Base-by-base conservation (phyloP, 306 rosid species). In the Astragalus glycyphyllos region DNA sequence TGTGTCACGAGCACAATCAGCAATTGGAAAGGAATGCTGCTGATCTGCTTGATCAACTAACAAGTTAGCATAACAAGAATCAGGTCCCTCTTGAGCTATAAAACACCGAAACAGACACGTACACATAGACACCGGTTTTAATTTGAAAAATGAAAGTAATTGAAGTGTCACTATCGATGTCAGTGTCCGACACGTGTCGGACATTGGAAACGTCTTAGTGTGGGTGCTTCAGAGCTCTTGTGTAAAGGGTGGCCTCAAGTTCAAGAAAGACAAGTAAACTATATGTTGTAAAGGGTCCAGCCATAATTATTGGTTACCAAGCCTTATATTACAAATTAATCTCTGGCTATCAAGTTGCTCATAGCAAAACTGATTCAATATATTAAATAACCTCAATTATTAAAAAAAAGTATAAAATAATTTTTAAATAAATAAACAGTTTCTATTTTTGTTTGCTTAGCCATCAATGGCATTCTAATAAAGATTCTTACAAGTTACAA, bases 1-100 rank as follows among this genome's bases (percentile, higher is more conserved):
- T 56, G 53, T 73, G 35, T 68, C 83, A 23, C 72, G 77, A 34
- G 67, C 72, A 63, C 68, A 68, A 32, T 82, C 87, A 66, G 74
- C 40, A 69, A 58, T 53, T 40, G 72, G 58, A 7, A 70, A 68
- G 9, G 69, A 65, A 8, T 49, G 34, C 11, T 38, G 80, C 46
- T 31, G 75, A 65, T 77, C 80, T 56, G 73, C 74, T 37, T 31
- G 78, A 74, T 46, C 74, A 58, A 82, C 71, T 32, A 69, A 65
- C 34, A 26, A 31, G 47, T 44, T 54, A 53, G 14, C 6, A 55
- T 63, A 38, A 23, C 35, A 55, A 8, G 31, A 32, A 11, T 64
- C 15, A 63, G 14, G 42, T 23, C 65, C 15, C 12, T 58, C n/a
- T n/a, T n/a, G n/a, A n/a, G n/a, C n/a, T n/a, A n/a, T n/a, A n/a